Evolutionary conservation across 2,329 filamentous ascomycete genomes (phyloP), one percentile per base, ranked within the genome.

Genomic region (Grosmannia clavigera): DNA sequence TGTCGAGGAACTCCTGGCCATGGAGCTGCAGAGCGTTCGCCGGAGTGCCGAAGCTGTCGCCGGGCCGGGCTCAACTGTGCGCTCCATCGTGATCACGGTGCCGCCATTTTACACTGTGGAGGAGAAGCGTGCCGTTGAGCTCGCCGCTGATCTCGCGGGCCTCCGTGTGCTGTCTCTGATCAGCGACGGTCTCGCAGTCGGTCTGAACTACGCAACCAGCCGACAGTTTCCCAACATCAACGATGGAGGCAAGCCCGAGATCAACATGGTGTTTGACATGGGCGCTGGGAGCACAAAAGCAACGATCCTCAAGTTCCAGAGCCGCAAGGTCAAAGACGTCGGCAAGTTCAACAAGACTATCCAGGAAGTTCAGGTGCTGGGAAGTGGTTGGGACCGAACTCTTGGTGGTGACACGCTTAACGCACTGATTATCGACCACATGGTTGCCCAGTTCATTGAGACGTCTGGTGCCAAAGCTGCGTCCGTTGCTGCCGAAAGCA

Each of bases 191-290:
- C 75, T 96, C 63, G 91, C 94, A 38, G 92, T 99, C 61, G 94
- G 91, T 31, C 75, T 99, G 66, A 95, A 99, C 75, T 99, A 97
- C 72, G 94, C 94, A 52, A 96, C 91, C 33, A 88, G 83, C 68
- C 84, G 94, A 68, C 90, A 88, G 19, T 99, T 97, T 73, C 90
- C 92, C 46, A 90, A 83, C 67, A 78, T 94, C 62, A 88, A 83
- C 60, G 86, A 94, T 59, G 90, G 90, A 59, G 87, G 82, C 65
- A 91, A 91, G 76, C 87, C 94, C 0, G 94, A 99, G 73, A 83
- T 92, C 67, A 90, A 99, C 74, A 76, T 99, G 71, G 84, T 99
- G 35, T 99, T 94, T 69, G 94, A 99, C 70, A 97, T 99, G 92
- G 94, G 94, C 66, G 92, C 94, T 66, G 94, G 94, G 5, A 96